Evolutionary conservation across 2,329 filamentous ascomycete genomes (phyloP).

Genomic region (Ophiocordyceps australis): DNA sequence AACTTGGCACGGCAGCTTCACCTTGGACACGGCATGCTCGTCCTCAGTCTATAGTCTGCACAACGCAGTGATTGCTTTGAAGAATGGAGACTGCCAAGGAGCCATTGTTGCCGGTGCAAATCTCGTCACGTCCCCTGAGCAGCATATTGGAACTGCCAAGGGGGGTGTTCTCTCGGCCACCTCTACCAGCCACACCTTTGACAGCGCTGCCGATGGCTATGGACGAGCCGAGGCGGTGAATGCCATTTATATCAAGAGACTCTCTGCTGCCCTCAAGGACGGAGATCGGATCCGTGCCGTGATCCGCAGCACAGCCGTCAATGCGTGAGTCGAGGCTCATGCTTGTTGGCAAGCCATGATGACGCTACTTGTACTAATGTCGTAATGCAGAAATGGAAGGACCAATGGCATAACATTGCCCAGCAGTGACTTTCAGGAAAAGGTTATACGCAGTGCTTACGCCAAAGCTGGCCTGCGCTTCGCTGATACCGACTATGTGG

Average conservation of each 20-base stretch:
- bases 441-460: slow-evolving; percentile 22
- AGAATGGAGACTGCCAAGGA: slow-evolving; percentile 11
- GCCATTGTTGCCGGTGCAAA: slow-evolving; percentile 18
- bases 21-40: slow-evolving; percentile 17
- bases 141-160: slow-evolving; percentile 6
- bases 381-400: slow-evolving; percentile 5
- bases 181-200: slow-evolving; percentile 13
- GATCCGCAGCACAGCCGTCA: slow-evolving; percentile 6
- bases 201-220: slow-evolving; percentile 14
- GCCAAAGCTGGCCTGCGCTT: slow-evolving; percentile 11
- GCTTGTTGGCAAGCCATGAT: too few species aligned
- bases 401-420: slow-evolving; percentile 8
- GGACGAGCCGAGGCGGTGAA: slow-evolving; percentile 12
- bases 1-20: slow-evolving; percentile 5
- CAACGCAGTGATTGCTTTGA: slow-evolving; percentile 9
- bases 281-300: slow-evolving; percentile 8
- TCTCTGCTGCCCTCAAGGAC: slow-evolving; percentile 9
- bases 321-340: too few species aligned
- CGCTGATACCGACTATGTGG: slow-evolving; percentile 9
- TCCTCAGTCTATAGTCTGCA: slow-evolving; percentile 11
- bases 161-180: slow-evolving; percentile 6
- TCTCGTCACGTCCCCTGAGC: slow-evolving; percentile 11
- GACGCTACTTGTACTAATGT: too few species aligned
- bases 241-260: slow-evolving; percentile 13
- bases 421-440: slow-evolving; percentile 7